Evolutionary conservation across 768 basidiomycete species (phyloP).

Genomic region (Boletus rubroflammeus): DNA sequence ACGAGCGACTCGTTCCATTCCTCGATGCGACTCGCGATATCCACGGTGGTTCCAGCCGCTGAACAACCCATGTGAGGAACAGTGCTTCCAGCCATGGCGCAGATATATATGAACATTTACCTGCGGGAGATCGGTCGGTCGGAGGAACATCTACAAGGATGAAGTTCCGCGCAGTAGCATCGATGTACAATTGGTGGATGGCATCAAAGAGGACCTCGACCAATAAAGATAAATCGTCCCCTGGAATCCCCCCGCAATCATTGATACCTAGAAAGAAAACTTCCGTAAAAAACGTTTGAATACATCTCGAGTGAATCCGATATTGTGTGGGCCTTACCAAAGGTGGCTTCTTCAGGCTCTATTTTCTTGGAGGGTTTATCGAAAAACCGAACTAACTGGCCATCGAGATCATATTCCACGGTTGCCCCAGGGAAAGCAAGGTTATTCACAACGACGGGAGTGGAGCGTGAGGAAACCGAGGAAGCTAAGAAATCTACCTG

Average conservation of each 20-base stretch:
- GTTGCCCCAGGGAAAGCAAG: slow-evolving; percentile 13
- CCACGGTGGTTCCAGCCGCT: neutral
- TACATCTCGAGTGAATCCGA: neutral
- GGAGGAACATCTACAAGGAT: slow-evolving; percentile 16
- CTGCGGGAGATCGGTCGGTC: slow-evolving; percentile 9
- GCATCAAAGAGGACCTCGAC: slow-evolving; percentile 2
- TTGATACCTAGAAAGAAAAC: slow-evolving; percentile 14
- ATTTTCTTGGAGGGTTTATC: neutral
- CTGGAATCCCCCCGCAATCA: slow-evolving; percentile 4
- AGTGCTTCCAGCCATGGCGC: neutral
- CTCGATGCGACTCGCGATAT: slow-evolving; percentile 2
- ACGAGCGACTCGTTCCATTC: slow-evolving; percentile 5
- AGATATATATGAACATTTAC: neutral
- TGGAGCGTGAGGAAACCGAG: neutral
- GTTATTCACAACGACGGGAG: neutral
- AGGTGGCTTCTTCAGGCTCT: neutral
- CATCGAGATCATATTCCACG: slow-evolving; percentile 3
- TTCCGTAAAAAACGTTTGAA: neutral
- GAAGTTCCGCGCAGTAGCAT: slow-evolving; percentile 5
- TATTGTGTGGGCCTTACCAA: neutral
- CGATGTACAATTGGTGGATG: neutral
- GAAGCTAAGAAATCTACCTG: slow-evolving; percentile 9
- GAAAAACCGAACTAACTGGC: slow-evolving; percentile 4
- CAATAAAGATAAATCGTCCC: neutral
- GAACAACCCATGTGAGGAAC: neutral